phyloP scores from a whole-genome alignment of 1,284 basidiomycete species.

The Cutaneotrichosporon dermatis region DNA sequence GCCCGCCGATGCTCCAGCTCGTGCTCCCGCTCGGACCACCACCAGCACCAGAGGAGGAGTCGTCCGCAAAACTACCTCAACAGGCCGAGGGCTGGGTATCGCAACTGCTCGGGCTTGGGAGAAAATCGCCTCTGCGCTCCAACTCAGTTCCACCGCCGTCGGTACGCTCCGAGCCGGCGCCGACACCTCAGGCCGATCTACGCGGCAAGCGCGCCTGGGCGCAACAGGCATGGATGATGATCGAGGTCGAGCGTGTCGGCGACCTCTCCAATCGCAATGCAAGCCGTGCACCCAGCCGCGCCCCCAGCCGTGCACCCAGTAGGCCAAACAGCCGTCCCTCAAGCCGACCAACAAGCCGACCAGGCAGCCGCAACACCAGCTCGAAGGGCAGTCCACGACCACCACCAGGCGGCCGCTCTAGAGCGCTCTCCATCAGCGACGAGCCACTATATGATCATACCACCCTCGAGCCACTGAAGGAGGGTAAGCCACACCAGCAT shows the following conservation, averaged over 20 bases:
- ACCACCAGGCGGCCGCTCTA: neutral
- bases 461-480: neutral
- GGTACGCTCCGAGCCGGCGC: neutral
- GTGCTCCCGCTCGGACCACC: conserved; percentile 27
- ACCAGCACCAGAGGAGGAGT: neutral
- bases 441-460: neutral
- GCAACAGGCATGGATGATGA: conserved; percentile 19
- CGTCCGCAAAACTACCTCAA: neutral
- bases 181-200: neutral
- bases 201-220: conserved; percentile 17
- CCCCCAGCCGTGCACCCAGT: neutral
- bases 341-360: neutral
- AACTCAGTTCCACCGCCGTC: conserved; percentile 22
- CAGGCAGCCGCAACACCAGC: neutral
- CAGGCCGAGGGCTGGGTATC: conserved; percentile 16
- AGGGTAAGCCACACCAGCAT: neutral
- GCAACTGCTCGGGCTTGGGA: conserved; percentile 13
- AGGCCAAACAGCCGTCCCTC: neutral
- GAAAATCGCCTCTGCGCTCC: conserved; percentile 18
- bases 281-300: conserved; percentile 4
- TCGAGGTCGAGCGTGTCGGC: conserved; percentile 14
- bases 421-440: neutral
- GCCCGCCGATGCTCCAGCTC: conserved; percentile 29
- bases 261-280: neutral
- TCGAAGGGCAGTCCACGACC: too few relatives aligned